Base-by-base conservation (phyloP, 2,329 filamentous ascomycete genomes). In the Diplodia seriata region DNA sequence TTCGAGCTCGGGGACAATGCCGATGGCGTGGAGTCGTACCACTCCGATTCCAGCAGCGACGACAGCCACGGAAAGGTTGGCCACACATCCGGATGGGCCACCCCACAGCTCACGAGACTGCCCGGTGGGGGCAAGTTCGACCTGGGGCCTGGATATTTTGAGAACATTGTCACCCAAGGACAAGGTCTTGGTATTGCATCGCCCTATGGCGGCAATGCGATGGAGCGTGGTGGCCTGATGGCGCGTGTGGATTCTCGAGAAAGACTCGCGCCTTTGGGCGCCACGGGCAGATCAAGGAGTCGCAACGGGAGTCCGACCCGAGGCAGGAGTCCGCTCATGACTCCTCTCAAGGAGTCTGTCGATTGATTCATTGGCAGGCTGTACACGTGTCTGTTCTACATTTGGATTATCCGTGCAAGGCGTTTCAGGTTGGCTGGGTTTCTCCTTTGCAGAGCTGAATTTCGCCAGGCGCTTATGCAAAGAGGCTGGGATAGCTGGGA, bases 231-330 rank as follows among this genome's bases (percentile, higher is more conserved):
- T 56, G 94, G 94, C 1, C 77, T 97, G 70, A 89, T 92, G 66
- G 87, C 93, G 2, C 84, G 94, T 72, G 96, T 92, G 0, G 94
- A 97, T 76, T 97, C 93, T 76, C 85, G 93, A 65, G 95, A 98
- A 76, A 85, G 92, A 68, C 79, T 97, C 47, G 84, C 86, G 18
- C 85, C 83, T 9, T 76, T 87, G 15, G 85, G 81, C 9, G 69
- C 85, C 82, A 61, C 85, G 86, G 87, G 29, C 78, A 87, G 77
- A 81, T 86, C 76, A 70, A 79, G 78, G 68, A 84, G 82, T 73
- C 73, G 82, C 18, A 76, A 79, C 62, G 81, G 76, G 23, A 85
- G 82, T 73, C 85, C 85, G 14, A 83, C 81, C 59, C 81, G 83
- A 63, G 69, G 72, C 23, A 76, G 78, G 72, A 82, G 79, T 72